These are phyloP conservation scores for Podila horticola DNA, from an alignment of 192 early-diverging fungal species.

Conservation along the genomic window DNA sequence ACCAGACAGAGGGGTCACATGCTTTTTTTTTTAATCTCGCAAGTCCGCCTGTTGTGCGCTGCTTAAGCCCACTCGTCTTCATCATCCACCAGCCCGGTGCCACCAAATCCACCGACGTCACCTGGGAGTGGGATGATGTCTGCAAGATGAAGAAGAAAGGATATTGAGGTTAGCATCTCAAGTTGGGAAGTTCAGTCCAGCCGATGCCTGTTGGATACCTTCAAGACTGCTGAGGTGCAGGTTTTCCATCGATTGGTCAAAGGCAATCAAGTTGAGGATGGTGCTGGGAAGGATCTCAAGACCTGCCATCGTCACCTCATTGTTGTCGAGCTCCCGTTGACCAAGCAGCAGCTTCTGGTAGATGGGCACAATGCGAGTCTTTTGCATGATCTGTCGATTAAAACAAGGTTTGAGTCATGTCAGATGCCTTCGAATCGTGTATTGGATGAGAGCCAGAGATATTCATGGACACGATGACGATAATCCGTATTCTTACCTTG, in stretches of 20 bases:
- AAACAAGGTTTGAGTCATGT: not conserved
- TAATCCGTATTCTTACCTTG: conserved; percentile 12
- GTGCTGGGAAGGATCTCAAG: conserved; percentile 35
- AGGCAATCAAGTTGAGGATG: conserved; percentile 25
- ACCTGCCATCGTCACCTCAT: conserved; percentile 33
- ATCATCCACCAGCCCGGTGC: conserved; percentile 23
- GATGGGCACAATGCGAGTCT: conserved; percentile 33
- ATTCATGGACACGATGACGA: not conserved
- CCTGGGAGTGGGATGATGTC: not conserved
- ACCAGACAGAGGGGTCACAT: too few relatives aligned
- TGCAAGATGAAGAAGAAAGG: not conserved
- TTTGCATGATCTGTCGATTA: conserved; percentile 34
- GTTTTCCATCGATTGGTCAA: conserved; percentile 33
- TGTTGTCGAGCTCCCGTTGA: conserved; percentile 27
- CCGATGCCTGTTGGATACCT: conserved; percentile 3
- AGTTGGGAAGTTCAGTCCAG: too few relatives aligned
- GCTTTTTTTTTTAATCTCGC: not conserved
- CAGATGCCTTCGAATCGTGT: too few relatives aligned
- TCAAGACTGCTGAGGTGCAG: conserved; percentile 10
- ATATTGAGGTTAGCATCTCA: not conserved
- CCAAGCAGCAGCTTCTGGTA: conserved; percentile 40
- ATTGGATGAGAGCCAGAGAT: not conserved
- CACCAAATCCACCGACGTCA: conserved; percentile 32
- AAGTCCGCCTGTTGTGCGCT: not conserved
- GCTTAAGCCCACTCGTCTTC: conserved; percentile 17